Conservation (phyloP, 805 yeast species). For the Yarrowia sp. region DNA sequence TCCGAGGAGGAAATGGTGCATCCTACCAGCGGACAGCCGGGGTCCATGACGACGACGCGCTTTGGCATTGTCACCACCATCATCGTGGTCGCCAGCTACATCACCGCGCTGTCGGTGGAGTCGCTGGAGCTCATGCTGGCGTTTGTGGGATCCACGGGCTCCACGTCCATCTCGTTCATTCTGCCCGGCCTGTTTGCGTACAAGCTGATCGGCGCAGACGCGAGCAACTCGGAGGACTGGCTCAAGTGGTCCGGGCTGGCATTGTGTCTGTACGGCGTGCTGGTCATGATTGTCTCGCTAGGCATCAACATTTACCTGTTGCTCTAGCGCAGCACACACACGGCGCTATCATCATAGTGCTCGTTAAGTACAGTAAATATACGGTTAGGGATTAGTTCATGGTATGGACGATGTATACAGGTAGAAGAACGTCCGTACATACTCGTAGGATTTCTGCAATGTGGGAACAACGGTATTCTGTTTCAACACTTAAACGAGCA, state of each 20-base stretch:
- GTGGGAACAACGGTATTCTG: no score
- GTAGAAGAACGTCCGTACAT: neutral
- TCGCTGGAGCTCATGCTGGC: conserved; percentile 83
- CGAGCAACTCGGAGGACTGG: conserved; percentile 33
- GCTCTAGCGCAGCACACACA: neutral
- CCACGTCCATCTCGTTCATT: conserved; percentile 86
- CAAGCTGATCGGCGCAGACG: conserved; percentile 48
- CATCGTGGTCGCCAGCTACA: conserved; percentile 55
- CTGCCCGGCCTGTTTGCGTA: conserved; percentile 86
- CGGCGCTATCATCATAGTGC: neutral
- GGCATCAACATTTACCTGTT: conserved; percentile 37
- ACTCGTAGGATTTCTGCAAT: no score
- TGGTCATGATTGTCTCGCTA: conserved; percentile 68
- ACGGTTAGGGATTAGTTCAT: neutral
- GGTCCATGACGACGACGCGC: conserved; percentile 32
- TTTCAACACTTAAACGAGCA: no score
- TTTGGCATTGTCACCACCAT: conserved; percentile 44
- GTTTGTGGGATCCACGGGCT: conserved; percentile 89
- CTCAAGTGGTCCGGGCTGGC: conserved; percentile 52
- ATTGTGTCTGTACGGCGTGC: conserved; percentile 64
- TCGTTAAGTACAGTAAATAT: conserved; percentile 4
- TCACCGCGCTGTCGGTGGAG: conserved; percentile 60
- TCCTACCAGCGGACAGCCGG: neutral
- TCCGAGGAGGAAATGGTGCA: conserved; percentile 20
- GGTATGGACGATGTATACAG: no score